These are phyloP conservation scores for Acer yangbiense DNA, from an alignment of 345 rosid genomes.

Conservation along the genomic window DNA sequence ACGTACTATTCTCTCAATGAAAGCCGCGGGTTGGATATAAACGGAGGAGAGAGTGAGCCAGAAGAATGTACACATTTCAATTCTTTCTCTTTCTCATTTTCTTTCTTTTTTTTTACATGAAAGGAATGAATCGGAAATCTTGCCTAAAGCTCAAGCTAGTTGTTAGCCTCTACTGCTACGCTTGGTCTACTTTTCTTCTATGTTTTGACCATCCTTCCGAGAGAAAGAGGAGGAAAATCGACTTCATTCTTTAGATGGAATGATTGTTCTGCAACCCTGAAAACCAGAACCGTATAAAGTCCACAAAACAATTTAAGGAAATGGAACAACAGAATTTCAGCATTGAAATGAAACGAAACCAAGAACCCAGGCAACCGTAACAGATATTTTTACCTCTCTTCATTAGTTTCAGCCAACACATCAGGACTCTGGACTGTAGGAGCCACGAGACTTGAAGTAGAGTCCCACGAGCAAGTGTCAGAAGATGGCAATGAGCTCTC, in stretches of 20 bases:
- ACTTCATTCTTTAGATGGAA: slow-evolving; percentile 36
- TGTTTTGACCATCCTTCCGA: neutral
- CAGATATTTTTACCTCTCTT: slow-evolving; percentile 21
- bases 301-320: neutral
- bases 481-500: neutral
- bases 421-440: slow-evolving; percentile 6
- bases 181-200: neutral
- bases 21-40: too few species aligned
- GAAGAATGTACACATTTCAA: neutral
- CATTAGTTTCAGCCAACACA: slow-evolving; percentile 8
- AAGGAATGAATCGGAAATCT: neutral
- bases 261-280: slow-evolving; percentile 17
- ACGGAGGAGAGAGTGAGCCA: neutral
- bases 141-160: slow-evolving; percentile 8
- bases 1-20: neutral
- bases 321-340: too few species aligned
- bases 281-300: slow-evolving; percentile 12
- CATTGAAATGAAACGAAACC: neutral
- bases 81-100: neutral
- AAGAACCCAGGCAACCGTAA: neutral
- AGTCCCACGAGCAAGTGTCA: neutral
- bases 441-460: slow-evolving; percentile 12
- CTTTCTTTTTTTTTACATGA: neutral
- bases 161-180: slow-evolving; percentile 18
- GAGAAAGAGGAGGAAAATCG: slow-evolving; percentile 39